Base-by-base conservation (phyloP, 306 rosid species). In the Cicer pinnatifidum region DNA sequence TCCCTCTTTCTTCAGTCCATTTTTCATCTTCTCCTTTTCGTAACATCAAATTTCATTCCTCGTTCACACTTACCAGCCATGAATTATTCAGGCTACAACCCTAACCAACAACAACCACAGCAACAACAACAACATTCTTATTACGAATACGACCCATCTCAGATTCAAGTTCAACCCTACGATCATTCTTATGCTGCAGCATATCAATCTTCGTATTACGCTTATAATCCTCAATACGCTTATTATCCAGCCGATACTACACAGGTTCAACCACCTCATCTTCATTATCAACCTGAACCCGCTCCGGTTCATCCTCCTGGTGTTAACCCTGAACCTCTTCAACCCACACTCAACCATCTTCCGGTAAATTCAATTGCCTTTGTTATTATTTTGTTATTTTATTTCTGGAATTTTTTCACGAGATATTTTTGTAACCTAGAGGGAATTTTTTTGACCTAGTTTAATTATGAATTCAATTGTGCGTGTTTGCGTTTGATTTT, bases 301-400 rank as follows among this genome's bases (percentile, higher is more conserved):
- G 6, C 68, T 15, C 73, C 87, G 11, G 76, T 84, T 81, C 81
- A 84, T 64, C 87, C 87, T 35, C 87, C 83, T 52, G 87, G 87
- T 1, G 79, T 81, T 43, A 75, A 33, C 44, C 87, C 73, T 3
- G 77, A 82, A 52, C 69, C 64, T 8, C 46, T 9, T 57, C 69
- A 47, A 5, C 63, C 6, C 5, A 15, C 20, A 7, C 10, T 69
- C 6, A 6, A 7, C 3, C 67, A 79, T 17, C 45, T 9, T 1
- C 59, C 60, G 87, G 87, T 84, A 84, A 47, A 0, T 38, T 50
- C 1, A 51, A 10, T 69, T 1, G 11, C 12, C 10, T 9, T 67
- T 33, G 0, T 50, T 80, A 11, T 4, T 13, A 15, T 12, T 1
- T 6, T 43, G 33, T 23, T 2, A 23, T 63, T 1, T 63, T 15